A percentile compares a stretch with the other conserved stretches of the same genome.
Evolutionary conservation across 108 stramenopile genomes (phyloP).

Genomic region (Parietichytrium sp.): DNA sequence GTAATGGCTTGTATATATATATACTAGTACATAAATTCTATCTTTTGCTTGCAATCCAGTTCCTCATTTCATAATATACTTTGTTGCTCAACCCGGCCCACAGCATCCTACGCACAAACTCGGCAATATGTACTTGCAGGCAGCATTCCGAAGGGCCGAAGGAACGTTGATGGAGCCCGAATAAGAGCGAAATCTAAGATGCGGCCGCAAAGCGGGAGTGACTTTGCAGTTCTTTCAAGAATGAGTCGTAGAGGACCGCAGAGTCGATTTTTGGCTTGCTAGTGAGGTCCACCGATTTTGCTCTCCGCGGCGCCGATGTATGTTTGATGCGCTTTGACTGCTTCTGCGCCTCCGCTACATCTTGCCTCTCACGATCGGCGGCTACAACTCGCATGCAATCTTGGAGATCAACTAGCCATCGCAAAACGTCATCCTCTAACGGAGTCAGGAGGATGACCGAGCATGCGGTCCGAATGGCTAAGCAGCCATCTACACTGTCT

Average conservation of each 20-base stretch:
- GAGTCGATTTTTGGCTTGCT: no score
- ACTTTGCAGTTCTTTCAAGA: background rate
- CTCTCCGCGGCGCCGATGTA: background rate
- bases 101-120: no score
- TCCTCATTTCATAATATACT: no score
- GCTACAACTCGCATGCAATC: conserved; percentile 25
- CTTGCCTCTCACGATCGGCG: conserved; percentile 18
- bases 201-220: background rate
- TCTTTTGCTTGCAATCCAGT: no score
- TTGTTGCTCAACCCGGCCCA: no score
- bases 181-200: no score
- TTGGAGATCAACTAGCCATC: conserved; percentile 15
- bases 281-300: background rate
- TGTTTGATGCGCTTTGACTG: background rate
- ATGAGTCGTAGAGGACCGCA: no score
- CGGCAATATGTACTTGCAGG: no score
- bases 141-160: no score
- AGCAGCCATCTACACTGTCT: conserved; percentile 9
- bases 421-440: background rate
- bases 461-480: conserved; percentile 8
- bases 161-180: no score
- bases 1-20: no score
- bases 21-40: no score
- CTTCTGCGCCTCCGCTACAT: conserved; percentile 25
- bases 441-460: conserved; percentile 10